phyloP scores from a whole-genome alignment of 371 early-diverging fungal species.

The Aphelidium insulamus region DNA sequence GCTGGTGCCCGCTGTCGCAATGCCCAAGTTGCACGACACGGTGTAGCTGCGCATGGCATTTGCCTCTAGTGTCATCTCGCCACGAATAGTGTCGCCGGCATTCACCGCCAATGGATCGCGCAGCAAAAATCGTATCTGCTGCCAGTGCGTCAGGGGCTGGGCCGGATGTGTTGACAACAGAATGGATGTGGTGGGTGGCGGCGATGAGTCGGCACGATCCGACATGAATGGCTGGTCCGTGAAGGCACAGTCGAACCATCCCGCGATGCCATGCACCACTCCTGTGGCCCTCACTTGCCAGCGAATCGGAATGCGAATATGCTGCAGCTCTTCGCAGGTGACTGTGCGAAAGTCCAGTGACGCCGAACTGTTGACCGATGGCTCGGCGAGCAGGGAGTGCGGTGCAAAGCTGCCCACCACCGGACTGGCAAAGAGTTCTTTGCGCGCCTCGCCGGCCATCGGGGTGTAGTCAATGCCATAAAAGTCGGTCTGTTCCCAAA shows the following conservation, averaged over 20 bases:
- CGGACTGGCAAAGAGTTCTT: slow-evolving; percentile 69
- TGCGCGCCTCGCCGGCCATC: slow-evolving; percentile 49
- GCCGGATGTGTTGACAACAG: slow-evolving; percentile 64
- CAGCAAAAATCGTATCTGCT: slow-evolving; percentile 83
- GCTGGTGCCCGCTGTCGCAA: slow-evolving; percentile 13
- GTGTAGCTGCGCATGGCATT: slow-evolving; percentile 83
- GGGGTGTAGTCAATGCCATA: slow-evolving; percentile 83
- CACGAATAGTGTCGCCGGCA: slow-evolving; percentile 54
- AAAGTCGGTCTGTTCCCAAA: slow-evolving; percentile 67
- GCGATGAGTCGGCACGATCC: slow-evolving; percentile 6
- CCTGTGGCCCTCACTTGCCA: slow-evolving; percentile 74
- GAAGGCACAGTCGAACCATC: slow-evolving; percentile 88
- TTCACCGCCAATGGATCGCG: slow-evolving; percentile 89
- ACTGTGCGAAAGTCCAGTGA: slow-evolving; percentile 69
- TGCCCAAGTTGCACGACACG: slow-evolving; percentile 38
- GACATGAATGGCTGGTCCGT: slow-evolving; percentile 9
- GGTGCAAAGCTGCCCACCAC: slow-evolving; percentile 88
- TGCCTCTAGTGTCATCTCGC: slow-evolving; percentile 61
- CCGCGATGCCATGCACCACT: slow-evolving; percentile 79
- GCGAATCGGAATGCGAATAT: slow-evolving; percentile 58
- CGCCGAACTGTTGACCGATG: slow-evolving; percentile 17
- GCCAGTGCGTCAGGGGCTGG: slow-evolving; percentile 89
- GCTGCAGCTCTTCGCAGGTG: slow-evolving; percentile 41
- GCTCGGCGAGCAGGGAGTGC: slow-evolving; percentile 44
- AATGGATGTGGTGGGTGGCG: slow-evolving; percentile 15